These are phyloP conservation scores for Peronospora destructor DNA, from an alignment of 352 stramenopile species.

Conservation along the genomic window DNA sequence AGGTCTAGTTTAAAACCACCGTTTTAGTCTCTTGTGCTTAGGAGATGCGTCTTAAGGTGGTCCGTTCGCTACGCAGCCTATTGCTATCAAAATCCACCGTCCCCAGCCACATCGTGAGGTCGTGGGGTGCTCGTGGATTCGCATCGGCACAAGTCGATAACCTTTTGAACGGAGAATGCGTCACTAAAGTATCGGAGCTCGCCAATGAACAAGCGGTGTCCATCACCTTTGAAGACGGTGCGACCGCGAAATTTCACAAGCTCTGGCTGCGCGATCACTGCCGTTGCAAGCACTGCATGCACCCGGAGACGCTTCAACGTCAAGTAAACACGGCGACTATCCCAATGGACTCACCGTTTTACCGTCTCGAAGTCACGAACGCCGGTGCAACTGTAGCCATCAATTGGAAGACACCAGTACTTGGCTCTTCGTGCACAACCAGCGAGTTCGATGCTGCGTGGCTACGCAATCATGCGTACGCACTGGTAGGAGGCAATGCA, in stretches of 20 bases:
- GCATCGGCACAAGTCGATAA: constrained; percentile 18
- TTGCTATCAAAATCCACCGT: neutral
- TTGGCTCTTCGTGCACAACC: constrained; percentile 41
- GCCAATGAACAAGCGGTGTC: constrained; percentile 40
- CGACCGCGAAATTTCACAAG: constrained; percentile 76
- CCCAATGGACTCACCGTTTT: constrained; percentile 38
- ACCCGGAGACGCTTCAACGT: constrained; percentile 67
- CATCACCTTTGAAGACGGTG: constrained; percentile 72
- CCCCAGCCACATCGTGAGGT: constrained; percentile 1
- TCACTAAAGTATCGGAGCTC: constrained; percentile 50
- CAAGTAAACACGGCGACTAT: constrained; percentile 80
- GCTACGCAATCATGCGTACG: constrained; percentile 71
- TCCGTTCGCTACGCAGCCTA: constrained; percentile 16
- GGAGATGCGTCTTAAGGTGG: constrained; percentile 22
- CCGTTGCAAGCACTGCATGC: constrained; percentile 52
- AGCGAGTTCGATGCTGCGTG: constrained; percentile 68
- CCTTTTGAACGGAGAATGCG: constrained; percentile 14
- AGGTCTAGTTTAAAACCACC: constrained; percentile 2
- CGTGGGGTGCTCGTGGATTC: constrained; percentile 8
- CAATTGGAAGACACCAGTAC: constrained; percentile 48
- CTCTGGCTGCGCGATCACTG: constrained; percentile 84
- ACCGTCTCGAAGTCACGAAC: constrained; percentile 29
- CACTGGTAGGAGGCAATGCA: constrained; percentile 23
- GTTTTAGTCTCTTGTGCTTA: neutral
- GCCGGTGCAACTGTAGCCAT: constrained; percentile 38